Evolutionary conservation across 495 filamentous ascomycete genomes (phyloP).

Genomic region (Clohesyomyces aquaticus): DNA sequence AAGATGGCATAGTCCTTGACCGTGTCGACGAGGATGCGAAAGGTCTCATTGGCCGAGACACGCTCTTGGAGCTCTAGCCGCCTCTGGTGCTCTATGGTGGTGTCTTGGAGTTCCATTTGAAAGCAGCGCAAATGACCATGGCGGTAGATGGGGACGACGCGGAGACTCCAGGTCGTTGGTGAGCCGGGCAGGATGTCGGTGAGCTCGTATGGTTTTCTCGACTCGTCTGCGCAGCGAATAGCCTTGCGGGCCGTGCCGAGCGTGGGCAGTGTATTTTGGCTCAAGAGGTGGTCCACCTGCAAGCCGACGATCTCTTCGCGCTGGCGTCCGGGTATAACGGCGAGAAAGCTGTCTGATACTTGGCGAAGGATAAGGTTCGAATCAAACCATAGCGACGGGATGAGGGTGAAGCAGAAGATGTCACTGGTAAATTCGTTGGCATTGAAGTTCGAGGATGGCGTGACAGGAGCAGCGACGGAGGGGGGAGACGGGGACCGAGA

Average conservation of each 20-base stretch:
- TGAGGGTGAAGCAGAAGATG: constrained; percentile 22
- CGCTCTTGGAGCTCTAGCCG: constrained; percentile 47
- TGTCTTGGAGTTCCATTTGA: constrained; percentile 30
- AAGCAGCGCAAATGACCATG: constrained; percentile 25
- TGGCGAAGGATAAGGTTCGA: constrained; percentile 10
- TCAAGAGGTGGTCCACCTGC: constrained; percentile 22
- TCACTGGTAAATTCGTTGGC: constrained; percentile 1
- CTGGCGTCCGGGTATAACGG: constrained; percentile 15
- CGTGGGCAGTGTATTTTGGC: constrained; percentile 17
- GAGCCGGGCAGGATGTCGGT: constrained; percentile 6
- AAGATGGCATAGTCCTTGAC: constrained; percentile 72
- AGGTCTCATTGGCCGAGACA: constrained; percentile 59
- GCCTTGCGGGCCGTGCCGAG: constrained; percentile 22
- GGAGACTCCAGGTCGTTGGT: constrained; percentile 23
- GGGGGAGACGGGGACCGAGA: no score
- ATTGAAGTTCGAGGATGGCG: no score
- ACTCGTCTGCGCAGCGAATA: constrained; percentile 11
- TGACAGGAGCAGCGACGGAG: no score
- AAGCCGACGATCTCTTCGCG: constrained; percentile 21
- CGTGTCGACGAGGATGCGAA: constrained; percentile 64
- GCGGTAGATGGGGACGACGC: constrained; percentile 28
- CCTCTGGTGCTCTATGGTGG: constrained; percentile 27
- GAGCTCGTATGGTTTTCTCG: constrained; percentile 12
- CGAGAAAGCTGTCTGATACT: constrained; percentile 30
- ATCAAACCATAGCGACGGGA: constrained; percentile 27